Evolutionary conservation across 345 rosid species (phyloP).

Genomic region (Streptanthus diversifolius): DNA sequence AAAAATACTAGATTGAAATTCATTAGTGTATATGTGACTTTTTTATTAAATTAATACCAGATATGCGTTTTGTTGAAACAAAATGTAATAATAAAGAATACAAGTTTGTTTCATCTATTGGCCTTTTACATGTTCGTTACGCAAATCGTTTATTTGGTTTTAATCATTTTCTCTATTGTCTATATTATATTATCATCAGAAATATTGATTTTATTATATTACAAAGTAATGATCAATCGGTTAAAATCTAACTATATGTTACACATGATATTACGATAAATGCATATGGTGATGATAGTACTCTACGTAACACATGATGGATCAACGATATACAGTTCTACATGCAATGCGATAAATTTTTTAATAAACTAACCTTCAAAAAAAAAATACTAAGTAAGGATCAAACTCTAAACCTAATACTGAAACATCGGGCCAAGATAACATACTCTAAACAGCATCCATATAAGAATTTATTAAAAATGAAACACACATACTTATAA

Average conservation of each 20-base stretch:
- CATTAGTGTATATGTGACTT: no score
- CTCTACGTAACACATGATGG: not conserved
- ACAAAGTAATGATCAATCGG: not conserved
- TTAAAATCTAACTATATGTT: not conserved
- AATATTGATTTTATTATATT: not conserved
- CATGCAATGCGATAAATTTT: not conserved
- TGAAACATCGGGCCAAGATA: not conserved
- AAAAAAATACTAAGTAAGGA: not conserved
- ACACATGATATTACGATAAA: not conserved
- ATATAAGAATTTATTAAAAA: not conserved
- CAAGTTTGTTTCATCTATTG: no score
- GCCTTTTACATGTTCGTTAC: no score
- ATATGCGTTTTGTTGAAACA: no score
- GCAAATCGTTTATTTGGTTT: no score
- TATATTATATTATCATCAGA: no score
- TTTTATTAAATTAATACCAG: no score
- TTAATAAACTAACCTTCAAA: not conserved
- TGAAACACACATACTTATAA: not conserved
- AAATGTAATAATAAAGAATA: no score
- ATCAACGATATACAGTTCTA: not conserved
- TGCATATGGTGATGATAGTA: not conserved
- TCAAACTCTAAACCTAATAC: not conserved
- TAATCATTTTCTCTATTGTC: no score
- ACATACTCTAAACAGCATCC: conserved; percentile 7
- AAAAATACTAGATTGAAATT: no score